Base-by-base conservation (phyloP, 176 grass and related monocot species). In the Carex cristatella region DNA sequence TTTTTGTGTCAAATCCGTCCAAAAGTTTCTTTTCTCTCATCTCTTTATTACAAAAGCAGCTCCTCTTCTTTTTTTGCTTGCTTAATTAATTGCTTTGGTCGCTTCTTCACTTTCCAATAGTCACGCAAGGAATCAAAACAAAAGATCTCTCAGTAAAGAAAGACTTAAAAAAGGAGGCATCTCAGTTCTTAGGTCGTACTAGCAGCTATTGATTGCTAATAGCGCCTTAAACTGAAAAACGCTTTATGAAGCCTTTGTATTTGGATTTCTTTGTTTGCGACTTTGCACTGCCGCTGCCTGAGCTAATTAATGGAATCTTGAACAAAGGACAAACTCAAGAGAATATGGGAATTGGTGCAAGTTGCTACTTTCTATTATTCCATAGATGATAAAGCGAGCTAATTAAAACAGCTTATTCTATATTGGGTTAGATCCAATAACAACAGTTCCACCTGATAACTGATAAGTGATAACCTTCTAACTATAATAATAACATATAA, bases 91-190 rank as follows among this genome's bases (percentile, higher is more conserved):
- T 44, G 37, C 35, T 27, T 58, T 67, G 48, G 18, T 70, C 6
- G 35, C 23, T 70, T 79, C 23, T 70, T 67, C 72, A 53, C 72
- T 69, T 81, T 31, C 61, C 40, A 79, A 69, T 65, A 30, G 56
- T 8, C 44, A 55, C 53, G 76, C 85, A 69, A 58, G 40, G 85
- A 86, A 86, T 86, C 76, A 61, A 86, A 86, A 86, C 70, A 70
- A 79, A 86, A 81, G 63, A n/a, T 79, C 63, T 79, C 63, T 73
- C 65, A 53, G 38, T 58, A 63, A 81, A 81, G 32, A 61, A 63
- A 63, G 23, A 32, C 40, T 30, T 13, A 56, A 62, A 81, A 81
- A 8, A 81, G n/a, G n/a, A 81, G 61, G 58, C 58, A 61, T 61
- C 33, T 61, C 32, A 11, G 63, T 30, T 65, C 63, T 31, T 28